Conservation (phyloP, 169 alveolate species). For the Theileria equi region DNA sequence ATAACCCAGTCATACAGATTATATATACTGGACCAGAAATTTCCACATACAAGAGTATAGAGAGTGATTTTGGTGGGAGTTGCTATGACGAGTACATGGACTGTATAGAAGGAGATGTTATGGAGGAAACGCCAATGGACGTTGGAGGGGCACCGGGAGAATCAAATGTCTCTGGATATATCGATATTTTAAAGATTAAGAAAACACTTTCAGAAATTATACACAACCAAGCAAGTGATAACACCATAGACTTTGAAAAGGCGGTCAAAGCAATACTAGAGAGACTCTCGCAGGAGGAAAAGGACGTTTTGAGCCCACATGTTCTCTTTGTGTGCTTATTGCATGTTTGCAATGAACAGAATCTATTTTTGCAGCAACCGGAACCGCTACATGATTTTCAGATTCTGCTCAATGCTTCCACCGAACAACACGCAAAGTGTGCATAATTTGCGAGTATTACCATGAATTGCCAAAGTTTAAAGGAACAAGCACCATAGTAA, state of each 20-base stretch:
- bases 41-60: slow-evolving; percentile 2
- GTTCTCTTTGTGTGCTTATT: slow-evolving; percentile 61
- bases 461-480: too few species aligned
- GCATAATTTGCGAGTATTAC: too few species aligned
- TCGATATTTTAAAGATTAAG: slow-evolving; percentile 50
- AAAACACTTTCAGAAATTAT: slow-evolving; percentile 9
- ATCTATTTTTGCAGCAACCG: slow-evolving; percentile 23
- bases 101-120: not conserved
- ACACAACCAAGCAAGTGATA: not conserved
- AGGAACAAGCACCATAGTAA: too few species aligned
- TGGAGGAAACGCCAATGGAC: slow-evolving; percentile 3
- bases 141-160: not conserved
- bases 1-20: slow-evolving; percentile 20
- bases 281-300: slow-evolving; percentile 5
- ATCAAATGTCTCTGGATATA: not conserved
- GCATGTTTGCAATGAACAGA: slow-evolving; percentile 65
- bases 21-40: slow-evolving; percentile 12
- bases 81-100: slow-evolving; percentile 18
- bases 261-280: slow-evolving; percentile 36
- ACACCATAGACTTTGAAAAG: slow-evolving; percentile 21
- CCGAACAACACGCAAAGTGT: not conserved
- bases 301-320: slow-evolving; percentile 35
- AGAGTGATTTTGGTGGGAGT: not conserved
- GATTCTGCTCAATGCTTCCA: not conserved
- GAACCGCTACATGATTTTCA: slow-evolving; percentile 1